phyloP scores from a whole-genome alignment of 768 basidiomycete genomes.

The Leccinellum albellum region DNA sequence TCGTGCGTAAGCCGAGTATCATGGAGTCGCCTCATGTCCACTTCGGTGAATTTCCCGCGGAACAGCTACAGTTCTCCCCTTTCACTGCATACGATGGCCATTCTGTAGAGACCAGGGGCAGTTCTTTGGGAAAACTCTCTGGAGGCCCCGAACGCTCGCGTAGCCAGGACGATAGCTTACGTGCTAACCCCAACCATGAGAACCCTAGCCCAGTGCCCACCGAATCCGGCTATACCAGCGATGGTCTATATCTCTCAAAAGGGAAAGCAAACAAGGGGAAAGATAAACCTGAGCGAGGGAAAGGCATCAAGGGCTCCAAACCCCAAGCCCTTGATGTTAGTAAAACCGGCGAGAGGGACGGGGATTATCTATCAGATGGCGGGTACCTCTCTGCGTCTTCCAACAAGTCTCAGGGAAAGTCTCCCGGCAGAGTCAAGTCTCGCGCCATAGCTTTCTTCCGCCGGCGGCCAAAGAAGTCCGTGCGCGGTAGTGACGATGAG shows the following conservation, averaged over 20 bases:
- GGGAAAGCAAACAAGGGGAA: constrained; percentile 16
- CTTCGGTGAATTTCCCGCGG: constrained; percentile 29
- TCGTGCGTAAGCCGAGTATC: constrained; percentile 27
- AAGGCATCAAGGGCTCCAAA: constrained; percentile 16
- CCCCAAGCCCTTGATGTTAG: constrained; percentile 13
- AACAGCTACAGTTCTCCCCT: constrained; percentile 28
- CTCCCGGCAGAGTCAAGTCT: constrained; percentile 25
- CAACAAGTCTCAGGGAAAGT: constrained; percentile 30
- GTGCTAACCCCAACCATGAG: constrained; percentile 4
- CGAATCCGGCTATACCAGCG: constrained; percentile 28
- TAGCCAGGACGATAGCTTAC: constrained; percentile 24
- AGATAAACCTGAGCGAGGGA: constrained; percentile 20
- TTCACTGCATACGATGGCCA: constrained; percentile 5
- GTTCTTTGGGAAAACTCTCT: background rate
- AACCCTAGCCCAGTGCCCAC: constrained; percentile 14
- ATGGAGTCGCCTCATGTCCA: constrained; percentile 29
- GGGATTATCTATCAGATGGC: constrained; percentile 26
- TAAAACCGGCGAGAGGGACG: constrained; percentile 20
- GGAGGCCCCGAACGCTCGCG: constrained; percentile 13
- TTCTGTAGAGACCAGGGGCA: background rate
- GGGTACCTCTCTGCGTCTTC: constrained; percentile 34
- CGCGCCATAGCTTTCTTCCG: constrained; percentile 34
- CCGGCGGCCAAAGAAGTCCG: constrained; percentile 27
- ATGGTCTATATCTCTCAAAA: constrained; percentile 32
- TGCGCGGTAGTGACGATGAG: constrained; percentile 28